These are phyloP conservation scores for Jackrogersella multiformis DNA, from an alignment of 495 filamentous ascomycete genomes.

Conservation along the genomic window DNA sequence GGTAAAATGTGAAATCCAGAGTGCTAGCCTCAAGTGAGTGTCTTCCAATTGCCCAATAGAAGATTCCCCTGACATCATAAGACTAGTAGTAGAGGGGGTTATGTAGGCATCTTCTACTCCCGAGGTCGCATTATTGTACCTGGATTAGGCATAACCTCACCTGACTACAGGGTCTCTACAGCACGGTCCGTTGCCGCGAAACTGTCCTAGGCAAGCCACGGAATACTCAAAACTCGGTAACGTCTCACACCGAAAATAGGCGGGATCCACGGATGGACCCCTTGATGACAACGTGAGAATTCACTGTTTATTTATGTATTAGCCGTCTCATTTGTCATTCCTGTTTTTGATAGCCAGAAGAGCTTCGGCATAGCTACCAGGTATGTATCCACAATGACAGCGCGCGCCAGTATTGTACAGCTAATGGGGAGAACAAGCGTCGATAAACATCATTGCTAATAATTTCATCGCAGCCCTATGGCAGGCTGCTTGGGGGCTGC, in stretches of 20 bases:
- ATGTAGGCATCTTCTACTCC: constrained; percentile 14
- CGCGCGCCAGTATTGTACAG: constrained; percentile 1
- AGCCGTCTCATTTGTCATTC: background rate
- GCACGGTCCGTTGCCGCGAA: constrained; percentile 36
- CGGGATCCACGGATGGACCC: background rate
- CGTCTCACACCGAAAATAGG: constrained; percentile 28
- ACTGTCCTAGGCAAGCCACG: constrained; percentile 7
- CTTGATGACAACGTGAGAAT: background rate
- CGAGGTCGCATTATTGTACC: constrained; percentile 27
- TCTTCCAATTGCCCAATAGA: background rate
- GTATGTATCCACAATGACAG: constrained; percentile 6
- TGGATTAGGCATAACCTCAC: constrained; percentile 19
- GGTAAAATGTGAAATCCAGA: background rate
- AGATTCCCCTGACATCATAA: constrained; percentile 24
- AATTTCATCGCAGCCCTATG: constrained; percentile 25
- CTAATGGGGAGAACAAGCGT: background rate
- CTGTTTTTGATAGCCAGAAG: constrained; percentile 1
- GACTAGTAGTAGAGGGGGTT: constrained; percentile 13
- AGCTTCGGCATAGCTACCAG: too few relatives aligned
- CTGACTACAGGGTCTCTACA: constrained; percentile 26
- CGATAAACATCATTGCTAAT: constrained; percentile 28
- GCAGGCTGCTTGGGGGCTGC: constrained; percentile 1
- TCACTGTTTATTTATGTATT: background rate
- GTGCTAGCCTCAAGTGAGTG: background rate
- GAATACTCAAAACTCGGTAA: constrained; percentile 16